Evolutionary conservation across 768 basidiomycete species (phyloP), one percentile per base, ranked within the genome.

Genomic region (Lactarius sanguifluus): DNA sequence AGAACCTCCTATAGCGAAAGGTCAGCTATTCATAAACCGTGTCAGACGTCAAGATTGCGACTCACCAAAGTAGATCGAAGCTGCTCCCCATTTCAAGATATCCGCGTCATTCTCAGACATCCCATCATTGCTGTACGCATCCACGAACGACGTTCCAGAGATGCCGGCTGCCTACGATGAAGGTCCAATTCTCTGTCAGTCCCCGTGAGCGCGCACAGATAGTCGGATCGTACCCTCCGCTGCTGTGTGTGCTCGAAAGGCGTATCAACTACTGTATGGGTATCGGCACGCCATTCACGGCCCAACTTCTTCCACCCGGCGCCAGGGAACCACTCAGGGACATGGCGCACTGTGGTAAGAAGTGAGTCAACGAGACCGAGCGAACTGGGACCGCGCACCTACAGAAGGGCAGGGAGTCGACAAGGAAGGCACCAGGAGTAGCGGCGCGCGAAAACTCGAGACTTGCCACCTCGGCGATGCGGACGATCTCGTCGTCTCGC

Each of bases 271-370:
- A 64, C 63, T 16, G 61, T 38, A 12, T 56, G 2, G 9, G 57
- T 23, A 23, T 54, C 41, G 6, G 34, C 34, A 9, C 36, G 41
- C 69, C 69, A 71, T 38, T 50, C 47, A 23, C 45, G 52, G 8
- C 72, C 73, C 7, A 32, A 47, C 40, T 56, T 25, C 56, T 70
- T 68, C 66, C 71, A 74, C n/a, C 64, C 61, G 3, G 71, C 64
- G 12, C 72, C 72, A 9, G 74, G 74, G 38, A 74, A 55, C 74
- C 74, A 73, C 12, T 59, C 41, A 6, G 74, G 74, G 10, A 73
- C 32, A 62, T 70, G 64, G 5, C 58, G 64, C 23, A 75, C 74
- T 73, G 28, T 6, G 30, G 56, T 38, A 45, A 45, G 20, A 18
- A 9, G 16, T 16, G n/a, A n/a, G 30, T 9, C 45, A 25, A 32